Percentiles rank a stretch among this genome's conserved stretches.
Evolutionary conservation across 768 basidiomycete species (phyloP).

Genomic region (Myochromella boudieri): DNA sequence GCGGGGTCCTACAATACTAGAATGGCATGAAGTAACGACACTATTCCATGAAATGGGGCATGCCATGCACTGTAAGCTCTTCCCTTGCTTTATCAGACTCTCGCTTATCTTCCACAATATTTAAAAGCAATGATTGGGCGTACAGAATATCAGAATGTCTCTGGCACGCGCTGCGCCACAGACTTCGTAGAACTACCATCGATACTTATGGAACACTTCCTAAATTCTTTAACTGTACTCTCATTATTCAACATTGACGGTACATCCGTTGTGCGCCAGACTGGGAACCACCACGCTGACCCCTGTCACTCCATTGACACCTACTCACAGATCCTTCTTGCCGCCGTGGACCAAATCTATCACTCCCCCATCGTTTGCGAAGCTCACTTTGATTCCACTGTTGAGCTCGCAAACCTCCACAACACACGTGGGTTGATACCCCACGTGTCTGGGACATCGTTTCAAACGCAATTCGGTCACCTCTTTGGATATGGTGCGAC

Average conservation of each 20-base stretch:
- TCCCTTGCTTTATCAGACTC: background rate
- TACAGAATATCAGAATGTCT: constrained; percentile 96
- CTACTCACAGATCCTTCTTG: constrained; percentile 87
- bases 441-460: constrained; percentile 80
- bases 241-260: constrained; percentile 69
- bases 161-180: constrained; percentile 96
- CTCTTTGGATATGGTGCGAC: constrained; percentile 96
- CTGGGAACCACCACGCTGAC: constrained; percentile 69
- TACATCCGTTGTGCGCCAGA: constrained; percentile 48
- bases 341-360: constrained; percentile 85
- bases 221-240: constrained; percentile 80
- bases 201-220: constrained; percentile 98
- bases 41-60: constrained; percentile 99
- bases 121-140: constrained; percentile 93
- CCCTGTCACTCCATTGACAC: constrained; percentile 86
- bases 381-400: constrained; percentile 71
- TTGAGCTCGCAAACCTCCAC: constrained; percentile 57
- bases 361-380: constrained; percentile 68
- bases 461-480: constrained; percentile 96
- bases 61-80: constrained; percentile 92
- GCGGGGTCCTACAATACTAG: constrained; percentile 70
- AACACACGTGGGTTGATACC: constrained; percentile 78
- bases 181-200: constrained; percentile 98
- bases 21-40: constrained; percentile 93
- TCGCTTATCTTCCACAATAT: too few relatives aligned